phyloP scores from a whole-genome alignment of 768 basidiomycete species.

The Leccinum arenicola region DNA sequence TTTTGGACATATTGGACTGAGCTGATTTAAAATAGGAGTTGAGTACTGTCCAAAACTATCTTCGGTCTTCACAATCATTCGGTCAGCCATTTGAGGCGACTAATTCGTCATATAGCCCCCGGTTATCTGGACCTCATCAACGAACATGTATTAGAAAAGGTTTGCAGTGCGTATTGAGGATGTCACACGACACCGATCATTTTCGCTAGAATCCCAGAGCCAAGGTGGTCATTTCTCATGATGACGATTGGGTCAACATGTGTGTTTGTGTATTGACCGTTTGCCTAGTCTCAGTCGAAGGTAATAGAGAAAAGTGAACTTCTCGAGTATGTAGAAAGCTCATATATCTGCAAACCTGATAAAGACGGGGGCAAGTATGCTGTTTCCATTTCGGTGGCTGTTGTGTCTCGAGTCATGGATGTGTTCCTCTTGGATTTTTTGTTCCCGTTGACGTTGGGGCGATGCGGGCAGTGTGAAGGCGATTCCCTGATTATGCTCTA shows the following conservation, averaged over 20 bases:
- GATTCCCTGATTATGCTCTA: too few species aligned
- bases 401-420: slow-evolving; percentile 1
- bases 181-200: neutral
- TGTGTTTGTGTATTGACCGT: neutral
- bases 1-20: too few species aligned
- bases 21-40: too few species aligned
- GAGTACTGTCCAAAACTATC: too few species aligned
- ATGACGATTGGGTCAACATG: slow-evolving; percentile 10
- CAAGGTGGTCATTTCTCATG: slow-evolving; percentile 9
- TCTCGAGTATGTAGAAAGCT: neutral
- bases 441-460: slow-evolving; percentile 4
- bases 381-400: neutral
- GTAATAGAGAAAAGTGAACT: neutral
- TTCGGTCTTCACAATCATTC: too few species aligned
- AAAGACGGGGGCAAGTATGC: neutral
- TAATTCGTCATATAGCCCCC: too few species aligned
- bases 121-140: slow-evolving; percentile 12
- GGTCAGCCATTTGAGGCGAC: too few species aligned
- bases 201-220: neutral
- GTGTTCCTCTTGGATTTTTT: slow-evolving; percentile 18
- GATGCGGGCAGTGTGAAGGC: too few species aligned
- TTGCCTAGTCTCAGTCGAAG: neutral
- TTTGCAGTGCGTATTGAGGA: neutral
- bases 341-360: neutral
- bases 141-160: slow-evolving; percentile 4